Conservation (phyloP, 2,329 filamentous ascomycete species). For the Moelleriella libera region DNA sequence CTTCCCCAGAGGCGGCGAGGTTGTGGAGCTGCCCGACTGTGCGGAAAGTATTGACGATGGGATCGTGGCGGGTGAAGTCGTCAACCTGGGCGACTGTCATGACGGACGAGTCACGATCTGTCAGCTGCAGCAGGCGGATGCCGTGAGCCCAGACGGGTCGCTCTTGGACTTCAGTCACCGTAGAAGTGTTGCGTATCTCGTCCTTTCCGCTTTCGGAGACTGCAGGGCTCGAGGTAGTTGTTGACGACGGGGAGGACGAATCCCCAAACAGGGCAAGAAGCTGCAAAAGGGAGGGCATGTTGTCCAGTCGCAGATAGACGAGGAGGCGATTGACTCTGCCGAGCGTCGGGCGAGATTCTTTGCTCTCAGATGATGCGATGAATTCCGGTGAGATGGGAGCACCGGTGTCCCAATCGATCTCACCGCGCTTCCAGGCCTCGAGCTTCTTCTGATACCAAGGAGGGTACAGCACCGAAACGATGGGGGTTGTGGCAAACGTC, state of each 20-base stretch:
- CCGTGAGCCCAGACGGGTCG: slow-evolving; percentile 58
- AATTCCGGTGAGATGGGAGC: slow-evolving; percentile 6
- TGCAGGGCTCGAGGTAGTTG: background rate
- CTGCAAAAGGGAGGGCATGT: slow-evolving; percentile 66
- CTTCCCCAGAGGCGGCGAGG: slow-evolving; percentile 66
- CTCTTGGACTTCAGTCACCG: background rate
- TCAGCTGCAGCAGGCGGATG: slow-evolving; percentile 73
- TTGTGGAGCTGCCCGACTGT: slow-evolving; percentile 78
- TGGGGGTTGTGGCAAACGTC: slow-evolving; percentile 69
- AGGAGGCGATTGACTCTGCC: slow-evolving; percentile 46
- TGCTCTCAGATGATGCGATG: slow-evolving; percentile 2
- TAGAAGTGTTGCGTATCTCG: slow-evolving; percentile 5
- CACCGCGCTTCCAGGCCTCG: slow-evolving; percentile 53
- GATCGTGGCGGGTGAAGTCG: slow-evolving; percentile 59
- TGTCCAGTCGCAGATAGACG: slow-evolving; percentile 74
- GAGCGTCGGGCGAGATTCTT: slow-evolving; percentile 1
- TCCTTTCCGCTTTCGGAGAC: slow-evolving; percentile 4
- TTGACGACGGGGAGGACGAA: slow-evolving; percentile 8
- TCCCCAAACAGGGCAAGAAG: slow-evolving; percentile 69
- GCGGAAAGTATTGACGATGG: slow-evolving; percentile 81
- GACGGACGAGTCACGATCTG: slow-evolving; percentile 84
- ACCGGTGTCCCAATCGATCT: slow-evolving; percentile 67
- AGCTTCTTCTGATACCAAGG: slow-evolving; percentile 40
- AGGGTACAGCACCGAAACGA: slow-evolving; percentile 63
- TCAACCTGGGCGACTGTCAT: slow-evolving; percentile 84